Evolutionary conservation across 176 grass and related monocot species (phyloP).

Genomic region (Eremochloa ophiuroides): DNA sequence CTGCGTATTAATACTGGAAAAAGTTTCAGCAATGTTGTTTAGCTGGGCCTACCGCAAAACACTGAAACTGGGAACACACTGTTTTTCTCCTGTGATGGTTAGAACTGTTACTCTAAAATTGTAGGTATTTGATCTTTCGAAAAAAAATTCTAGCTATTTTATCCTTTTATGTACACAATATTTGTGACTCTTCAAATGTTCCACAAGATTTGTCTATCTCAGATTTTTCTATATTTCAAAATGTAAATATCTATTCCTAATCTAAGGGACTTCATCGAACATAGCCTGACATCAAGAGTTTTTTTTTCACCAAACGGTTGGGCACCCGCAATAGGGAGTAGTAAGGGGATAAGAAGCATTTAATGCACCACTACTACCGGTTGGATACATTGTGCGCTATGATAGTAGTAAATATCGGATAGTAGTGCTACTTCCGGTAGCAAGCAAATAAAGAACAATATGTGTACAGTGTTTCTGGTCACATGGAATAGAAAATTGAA

Average conservation of each 20-base stretch:
- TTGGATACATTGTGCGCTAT: too few relatives aligned
- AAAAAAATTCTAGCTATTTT: not conserved
- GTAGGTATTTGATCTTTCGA: too few relatives aligned
- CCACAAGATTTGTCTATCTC: not conserved
- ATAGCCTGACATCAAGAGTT: too few relatives aligned
- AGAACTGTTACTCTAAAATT: not conserved
- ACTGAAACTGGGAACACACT: not conserved
- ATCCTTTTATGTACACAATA: too few relatives aligned
- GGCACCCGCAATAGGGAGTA: too few relatives aligned
- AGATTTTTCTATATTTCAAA: not conserved
- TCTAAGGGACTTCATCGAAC: not conserved
- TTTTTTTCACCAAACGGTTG: not conserved
- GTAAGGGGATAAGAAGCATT: too few relatives aligned
- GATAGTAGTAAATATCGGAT: too few relatives aligned
- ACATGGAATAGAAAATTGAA: too few relatives aligned
- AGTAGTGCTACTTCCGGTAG: too few relatives aligned
- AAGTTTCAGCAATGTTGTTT: not conserved
- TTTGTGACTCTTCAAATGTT: not conserved
- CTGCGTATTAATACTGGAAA: not conserved
- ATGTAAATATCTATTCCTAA: not conserved
- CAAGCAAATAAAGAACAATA: too few relatives aligned
- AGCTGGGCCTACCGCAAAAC: not conserved
- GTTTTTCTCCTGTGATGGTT: not conserved
- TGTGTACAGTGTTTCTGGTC: too few relatives aligned
- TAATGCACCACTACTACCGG: too few relatives aligned